Evolutionary conservation across 805 yeast genomes (phyloP), one percentile per base, ranked within the genome.

Genomic region (Pichia gijzeniarum): DNA sequence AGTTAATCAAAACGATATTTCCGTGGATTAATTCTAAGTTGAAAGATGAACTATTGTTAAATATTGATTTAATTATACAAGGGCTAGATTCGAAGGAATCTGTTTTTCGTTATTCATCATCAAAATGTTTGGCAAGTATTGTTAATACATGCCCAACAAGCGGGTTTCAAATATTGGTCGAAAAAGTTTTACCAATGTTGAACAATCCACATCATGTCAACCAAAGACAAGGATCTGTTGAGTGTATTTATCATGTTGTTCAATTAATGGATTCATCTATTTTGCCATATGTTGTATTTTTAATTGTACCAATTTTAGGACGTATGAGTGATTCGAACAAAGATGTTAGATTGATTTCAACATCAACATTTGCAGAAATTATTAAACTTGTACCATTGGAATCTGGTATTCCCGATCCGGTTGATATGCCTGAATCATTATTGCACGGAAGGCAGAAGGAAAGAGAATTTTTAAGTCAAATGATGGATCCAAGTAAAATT

Each of bases 331-430:
- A 93, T 63, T 73, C 95, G 1, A 87, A 91, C 59, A 74, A 73
- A 43, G 96, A 87, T 59, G 82, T 90, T n/a, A 77, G 99, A 56
- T 73, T 84, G 16, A 67, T 95, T 44, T 95, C 99, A 0, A 91
- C 99, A 0, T 88, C 96, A 0, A 87, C 99, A 0, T 93, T 93
- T 73, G 99, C 99, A 0, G 82, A 95, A 0, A 87, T 93, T 47
- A 91, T 93, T 54, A 93, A 91, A 62, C 69, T 93, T 51, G 98
- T 93, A 18, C 99, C 99, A 5, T 73, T 93, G 48, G 99, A 93
- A 67, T 95, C 95, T 7, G 99, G 98, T 61, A 90, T 93, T 32
- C 89, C 95, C 1, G 96, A 93, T 63, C 98, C 98, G 2, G 81
- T 77, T 42, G 95, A 89, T 49, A 79, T 93, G 81, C 95, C 98